Evolutionary conservation across 164 flowering plant genomes (phyloP).

Genomic region (Echeveria elegans): DNA sequence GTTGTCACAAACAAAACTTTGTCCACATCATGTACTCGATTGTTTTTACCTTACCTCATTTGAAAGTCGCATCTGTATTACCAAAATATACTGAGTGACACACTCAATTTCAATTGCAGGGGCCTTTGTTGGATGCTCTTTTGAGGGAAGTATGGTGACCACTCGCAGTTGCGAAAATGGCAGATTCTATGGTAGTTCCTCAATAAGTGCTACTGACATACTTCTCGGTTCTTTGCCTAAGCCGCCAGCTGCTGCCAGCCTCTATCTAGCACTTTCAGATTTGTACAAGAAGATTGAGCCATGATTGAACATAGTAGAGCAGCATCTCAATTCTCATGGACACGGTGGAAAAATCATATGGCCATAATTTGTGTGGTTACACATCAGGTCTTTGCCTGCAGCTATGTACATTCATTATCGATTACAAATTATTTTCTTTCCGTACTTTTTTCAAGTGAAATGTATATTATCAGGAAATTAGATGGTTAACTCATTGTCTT

Average conservation of each 20-base stretch:
- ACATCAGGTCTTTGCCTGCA: background rate
- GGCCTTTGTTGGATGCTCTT: slow-evolving; percentile 90
- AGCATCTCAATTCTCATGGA: background rate
- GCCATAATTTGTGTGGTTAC: background rate
- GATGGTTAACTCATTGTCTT: too few species aligned
- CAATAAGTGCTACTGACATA: slow-evolving; percentile 68
- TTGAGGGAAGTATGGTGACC: slow-evolving; percentile 76
- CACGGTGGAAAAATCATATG: slow-evolving; percentile 1
- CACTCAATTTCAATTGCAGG: slow-evolving; percentile 29
- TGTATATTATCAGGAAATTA: background rate
- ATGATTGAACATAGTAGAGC: background rate
- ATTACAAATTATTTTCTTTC: background rate
- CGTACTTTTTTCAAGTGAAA: background rate
- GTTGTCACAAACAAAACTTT: slow-evolving; percentile 19
- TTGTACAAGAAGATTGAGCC: background rate
- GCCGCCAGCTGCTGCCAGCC: slow-evolving; percentile 24
- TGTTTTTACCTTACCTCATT: background rate
- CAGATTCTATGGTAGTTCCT: slow-evolving; percentile 75
- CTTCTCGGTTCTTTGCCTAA: slow-evolving; percentile 80
- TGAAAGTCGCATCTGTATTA: background rate
- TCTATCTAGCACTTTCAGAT: slow-evolving; percentile 7
- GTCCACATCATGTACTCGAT: background rate
- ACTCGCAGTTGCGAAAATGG: slow-evolving; percentile 67
- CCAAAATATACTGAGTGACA: background rate
- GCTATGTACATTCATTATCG: background rate